Conservation (phyloP, 106 monocot species). For the Platanthera guangdongensis region DNA sequence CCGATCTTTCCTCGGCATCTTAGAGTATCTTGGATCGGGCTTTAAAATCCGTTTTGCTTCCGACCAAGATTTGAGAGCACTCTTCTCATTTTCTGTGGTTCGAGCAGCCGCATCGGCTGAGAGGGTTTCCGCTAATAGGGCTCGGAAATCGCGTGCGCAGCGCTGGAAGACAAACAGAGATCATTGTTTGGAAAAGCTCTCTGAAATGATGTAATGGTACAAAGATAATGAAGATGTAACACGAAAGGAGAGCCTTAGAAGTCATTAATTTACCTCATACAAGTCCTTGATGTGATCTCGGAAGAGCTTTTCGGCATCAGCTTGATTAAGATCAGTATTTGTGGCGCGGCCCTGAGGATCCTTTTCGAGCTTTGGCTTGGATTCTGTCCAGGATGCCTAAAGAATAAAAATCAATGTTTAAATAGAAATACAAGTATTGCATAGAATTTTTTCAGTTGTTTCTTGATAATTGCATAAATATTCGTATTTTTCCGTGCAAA, state of each 20-base stretch:
- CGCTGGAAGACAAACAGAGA: slow-evolving; percentile 41
- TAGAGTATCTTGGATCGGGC: slow-evolving; percentile 65
- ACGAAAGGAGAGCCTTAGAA: not conserved
- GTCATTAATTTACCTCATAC: slow-evolving; percentile 54
- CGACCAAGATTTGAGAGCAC: slow-evolving; percentile 61
- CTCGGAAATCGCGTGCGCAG: slow-evolving; percentile 51
- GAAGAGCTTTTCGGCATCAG: slow-evolving; percentile 73
- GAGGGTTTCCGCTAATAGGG: slow-evolving; percentile 54
- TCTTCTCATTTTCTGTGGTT: slow-evolving; percentile 43
- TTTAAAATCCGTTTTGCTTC: slow-evolving; percentile 72
- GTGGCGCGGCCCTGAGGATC: slow-evolving; percentile 88
- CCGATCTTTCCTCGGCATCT: slow-evolving; percentile 75
- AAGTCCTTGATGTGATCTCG: slow-evolving; percentile 85
- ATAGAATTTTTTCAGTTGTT: too few relatives aligned
- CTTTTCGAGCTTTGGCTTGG: slow-evolving; percentile 79
- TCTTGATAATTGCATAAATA: too few relatives aligned
- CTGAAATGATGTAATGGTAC: not conserved
- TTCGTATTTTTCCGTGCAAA: too few relatives aligned
- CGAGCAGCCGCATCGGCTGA: slow-evolving; percentile 43
- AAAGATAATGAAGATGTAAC: not conserved
- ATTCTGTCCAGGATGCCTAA: slow-evolving; percentile 94
- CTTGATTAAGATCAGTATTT: slow-evolving; percentile 63
- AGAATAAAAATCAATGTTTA: not conserved
- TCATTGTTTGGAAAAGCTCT: not conserved
- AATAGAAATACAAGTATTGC: not conserved